Evolutionary conservation across 331 rosid species (phyloP).

Genomic region (Rhamnella rubrinervis): DNA sequence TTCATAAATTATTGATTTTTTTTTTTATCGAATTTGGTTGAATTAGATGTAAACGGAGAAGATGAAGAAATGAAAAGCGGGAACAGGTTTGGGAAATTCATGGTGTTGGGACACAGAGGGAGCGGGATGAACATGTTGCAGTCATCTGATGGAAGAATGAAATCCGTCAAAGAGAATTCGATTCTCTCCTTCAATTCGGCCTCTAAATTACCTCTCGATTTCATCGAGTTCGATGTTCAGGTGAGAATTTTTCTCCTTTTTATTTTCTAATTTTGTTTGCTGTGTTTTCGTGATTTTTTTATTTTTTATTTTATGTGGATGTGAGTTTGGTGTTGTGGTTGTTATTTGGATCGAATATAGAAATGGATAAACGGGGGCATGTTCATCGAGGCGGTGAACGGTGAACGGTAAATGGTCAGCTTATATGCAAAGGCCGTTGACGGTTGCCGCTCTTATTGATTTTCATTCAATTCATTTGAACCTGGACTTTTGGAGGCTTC

Average conservation of each 20-base stretch:
- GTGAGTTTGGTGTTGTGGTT: too few species aligned
- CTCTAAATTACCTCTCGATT: constrained; percentile 51
- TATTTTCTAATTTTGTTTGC: background rate
- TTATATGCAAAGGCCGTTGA: too few species aligned
- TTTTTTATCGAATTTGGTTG: background rate
- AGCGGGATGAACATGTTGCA: constrained; percentile 72
- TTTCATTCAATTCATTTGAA: too few species aligned
- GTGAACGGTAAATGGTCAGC: too few species aligned
- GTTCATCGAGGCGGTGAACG: too few species aligned
- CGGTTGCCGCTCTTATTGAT: background rate
- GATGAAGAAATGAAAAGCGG: constrained; percentile 7
- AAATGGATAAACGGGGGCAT: too few species aligned
- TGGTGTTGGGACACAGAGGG: constrained; percentile 82
- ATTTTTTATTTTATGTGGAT: too few species aligned
- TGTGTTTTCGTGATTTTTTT: background rate
- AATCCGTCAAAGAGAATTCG: constrained; percentile 65
- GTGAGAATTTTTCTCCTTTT: constrained; percentile 23
- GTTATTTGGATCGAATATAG: too few species aligned
- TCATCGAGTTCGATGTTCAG: constrained; percentile 85
- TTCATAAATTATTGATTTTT: background rate
- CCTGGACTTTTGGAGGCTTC: background rate
- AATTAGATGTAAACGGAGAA: constrained; percentile 7
- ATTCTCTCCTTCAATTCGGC: constrained; percentile 66
- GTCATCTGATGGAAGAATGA: constrained; percentile 57
- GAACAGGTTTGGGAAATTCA: constrained; percentile 32